phyloP scores from a whole-genome alignment of 495 filamentous ascomycete genomes.

The Diplogelasinospora grovesii region DNA sequence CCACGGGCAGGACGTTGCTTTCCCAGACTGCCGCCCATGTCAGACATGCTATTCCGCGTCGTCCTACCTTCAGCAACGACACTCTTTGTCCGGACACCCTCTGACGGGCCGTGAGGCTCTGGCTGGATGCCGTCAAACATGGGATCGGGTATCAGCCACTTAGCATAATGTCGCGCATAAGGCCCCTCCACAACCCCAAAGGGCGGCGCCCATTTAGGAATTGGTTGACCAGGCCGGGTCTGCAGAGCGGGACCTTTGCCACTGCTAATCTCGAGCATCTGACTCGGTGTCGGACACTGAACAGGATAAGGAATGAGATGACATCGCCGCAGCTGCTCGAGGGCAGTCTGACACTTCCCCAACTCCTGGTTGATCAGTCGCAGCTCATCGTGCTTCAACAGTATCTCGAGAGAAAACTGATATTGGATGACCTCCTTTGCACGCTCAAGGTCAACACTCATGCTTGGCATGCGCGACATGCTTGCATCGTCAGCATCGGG shows the following conservation, averaged over 20 bases:
- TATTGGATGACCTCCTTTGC: conserved; percentile 70
- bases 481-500: conserved; percentile 13
- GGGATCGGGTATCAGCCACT: conserved; percentile 87
- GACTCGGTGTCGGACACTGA: conserved; percentile 50
- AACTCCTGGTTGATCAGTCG: conserved; percentile 93
- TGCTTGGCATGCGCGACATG: conserved; percentile 14
- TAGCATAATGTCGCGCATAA: conserved; percentile 87
- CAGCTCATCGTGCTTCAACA: conserved; percentile 90
- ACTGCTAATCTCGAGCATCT: conserved; percentile 57
- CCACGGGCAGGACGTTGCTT: conserved; percentile 59
- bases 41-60: conserved; percentile 65
- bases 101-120: conserved; percentile 27
- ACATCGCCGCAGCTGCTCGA: conserved; percentile 91
- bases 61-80: conserved; percentile 56
- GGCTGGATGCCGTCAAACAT: conserved; percentile 66
- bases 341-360: conserved; percentile 89
- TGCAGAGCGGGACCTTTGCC: conserved; percentile 63
- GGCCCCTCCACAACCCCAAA: conserved; percentile 89
- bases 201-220: conserved; percentile 64
- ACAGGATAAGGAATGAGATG: conserved; percentile 82
- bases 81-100: conserved; percentile 32
- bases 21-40: conserved; percentile 40
- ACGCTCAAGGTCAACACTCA: conserved; percentile 23
- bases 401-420: conserved; percentile 84
- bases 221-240: conserved; percentile 48